phyloP scores from a whole-genome alignment of 148 eudicot species.

The Diospyros lotus region DNA sequence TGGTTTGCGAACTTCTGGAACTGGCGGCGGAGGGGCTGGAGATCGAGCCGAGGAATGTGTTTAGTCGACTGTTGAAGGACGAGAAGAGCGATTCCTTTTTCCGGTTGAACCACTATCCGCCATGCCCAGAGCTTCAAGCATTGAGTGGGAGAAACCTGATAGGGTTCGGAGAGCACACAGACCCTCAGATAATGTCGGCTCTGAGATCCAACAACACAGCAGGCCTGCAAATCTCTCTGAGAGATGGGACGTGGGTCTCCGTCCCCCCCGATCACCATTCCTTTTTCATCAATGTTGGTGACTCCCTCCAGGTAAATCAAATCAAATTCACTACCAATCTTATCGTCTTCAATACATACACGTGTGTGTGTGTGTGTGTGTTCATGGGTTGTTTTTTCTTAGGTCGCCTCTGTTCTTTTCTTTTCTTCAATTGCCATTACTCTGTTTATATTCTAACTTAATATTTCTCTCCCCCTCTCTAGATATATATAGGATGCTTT shows the following conservation, averaged over 20 bases:
- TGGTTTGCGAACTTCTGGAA: conserved; percentile 44
- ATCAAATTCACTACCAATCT: neutral
- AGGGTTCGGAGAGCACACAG: conserved; percentile 79
- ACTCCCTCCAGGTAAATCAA: conserved; percentile 48
- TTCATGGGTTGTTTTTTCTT: neutral
- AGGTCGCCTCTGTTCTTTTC: neutral
- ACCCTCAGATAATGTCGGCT: conserved; percentile 71
- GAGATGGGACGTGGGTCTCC: conserved; percentile 46
- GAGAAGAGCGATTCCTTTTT: conserved; percentile 47
- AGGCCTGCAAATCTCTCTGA: conserved; percentile 40
- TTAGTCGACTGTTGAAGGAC: conserved; percentile 37
- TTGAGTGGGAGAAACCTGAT: conserved; percentile 28
- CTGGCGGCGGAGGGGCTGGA: conserved; percentile 44
- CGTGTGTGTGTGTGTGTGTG: neutral
- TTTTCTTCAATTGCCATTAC: too few species aligned
- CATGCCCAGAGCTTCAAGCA: conserved; percentile 35
- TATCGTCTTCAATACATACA: neutral
- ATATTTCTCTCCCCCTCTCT: too few species aligned
- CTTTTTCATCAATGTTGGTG: conserved; percentile 50
- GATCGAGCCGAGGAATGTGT: conserved; percentile 28
- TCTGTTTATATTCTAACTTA: too few species aligned
- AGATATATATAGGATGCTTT: too few species aligned
- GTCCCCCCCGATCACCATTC: conserved; percentile 41
- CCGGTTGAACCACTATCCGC: conserved; percentile 61
- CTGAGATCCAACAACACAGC: conserved; percentile 50